Evolutionary conservation across 805 yeast species (phyloP).

Genomic region (Hanseniaspora nectarophila): DNA sequence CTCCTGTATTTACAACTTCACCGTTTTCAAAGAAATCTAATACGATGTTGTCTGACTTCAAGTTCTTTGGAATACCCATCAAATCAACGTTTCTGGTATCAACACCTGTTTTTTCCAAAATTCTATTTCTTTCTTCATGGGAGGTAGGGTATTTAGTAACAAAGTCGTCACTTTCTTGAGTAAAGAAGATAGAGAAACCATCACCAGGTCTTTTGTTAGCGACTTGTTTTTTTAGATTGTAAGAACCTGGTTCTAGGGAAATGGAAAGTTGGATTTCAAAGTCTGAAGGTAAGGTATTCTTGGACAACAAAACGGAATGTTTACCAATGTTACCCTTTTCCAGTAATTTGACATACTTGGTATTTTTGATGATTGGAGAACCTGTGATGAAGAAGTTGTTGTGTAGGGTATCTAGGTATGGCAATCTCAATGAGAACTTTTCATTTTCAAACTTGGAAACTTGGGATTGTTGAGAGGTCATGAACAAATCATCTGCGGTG

Average conservation of each 20-base stretch:
- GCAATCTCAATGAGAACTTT: conserved; percentile 7
- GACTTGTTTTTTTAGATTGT: conserved; percentile 9
- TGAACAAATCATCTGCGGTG: conserved; percentile 1
- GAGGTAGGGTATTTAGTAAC: conserved; percentile 13
- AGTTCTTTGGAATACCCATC: conserved; percentile 15
- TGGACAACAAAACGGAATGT: conserved; percentile 13
- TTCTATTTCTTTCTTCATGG: conserved; percentile 11
- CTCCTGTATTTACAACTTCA: conserved; percentile 7
- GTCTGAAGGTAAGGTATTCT: conserved; percentile 10
- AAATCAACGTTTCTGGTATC: conserved; percentile 15
- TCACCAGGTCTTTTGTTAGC: conserved; percentile 15
- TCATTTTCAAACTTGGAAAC: conserved; percentile 15
- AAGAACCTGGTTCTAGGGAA: conserved; percentile 14
- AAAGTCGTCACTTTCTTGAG: conserved; percentile 7
- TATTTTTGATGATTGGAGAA: conserved; percentile 14
- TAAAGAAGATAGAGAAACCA: conserved; percentile 14
- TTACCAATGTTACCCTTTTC: conserved; percentile 14
- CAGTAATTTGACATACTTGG: conserved; percentile 10
- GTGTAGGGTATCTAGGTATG: conserved; percentile 14
- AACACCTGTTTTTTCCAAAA: conserved; percentile 10
- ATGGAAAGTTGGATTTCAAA: conserved; percentile 15
- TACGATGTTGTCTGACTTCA: conserved; percentile 14
- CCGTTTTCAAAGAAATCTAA: conserved; percentile 15
- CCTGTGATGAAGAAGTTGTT: conserved; percentile 11
- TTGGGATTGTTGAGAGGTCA: conserved; percentile 7